Percentiles rank a stretch among this genome's conserved stretches.
Conservation (phyloP, 1,284 basidiomycete genomes). For the Cutaneotrichosporon cutaneum region DNA sequence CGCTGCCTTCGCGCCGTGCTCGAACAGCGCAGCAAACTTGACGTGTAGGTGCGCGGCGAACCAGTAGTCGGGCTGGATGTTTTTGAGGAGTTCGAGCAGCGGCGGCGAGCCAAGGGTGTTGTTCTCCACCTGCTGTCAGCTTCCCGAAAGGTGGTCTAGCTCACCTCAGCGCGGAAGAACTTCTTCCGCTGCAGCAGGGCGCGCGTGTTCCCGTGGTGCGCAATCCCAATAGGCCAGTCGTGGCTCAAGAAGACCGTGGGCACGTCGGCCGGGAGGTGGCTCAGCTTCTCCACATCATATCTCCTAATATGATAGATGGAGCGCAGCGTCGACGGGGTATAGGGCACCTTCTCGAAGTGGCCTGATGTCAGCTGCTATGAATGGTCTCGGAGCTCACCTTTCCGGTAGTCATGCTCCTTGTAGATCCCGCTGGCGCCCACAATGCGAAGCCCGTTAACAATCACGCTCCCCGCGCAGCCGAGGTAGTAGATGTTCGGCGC, state of each 20-base stretch:
- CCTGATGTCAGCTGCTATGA: conserved; percentile 40
- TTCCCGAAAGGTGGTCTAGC: not conserved
- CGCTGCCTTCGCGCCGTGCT: conserved; percentile 53
- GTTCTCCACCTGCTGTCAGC: conserved; percentile 55
- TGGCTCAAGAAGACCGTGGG: conserved; percentile 80
- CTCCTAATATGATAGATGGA: conserved; percentile 90
- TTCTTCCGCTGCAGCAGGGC: conserved; percentile 73
- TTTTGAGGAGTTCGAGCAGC: conserved; percentile 71
- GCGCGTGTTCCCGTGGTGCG: conserved; percentile 70
- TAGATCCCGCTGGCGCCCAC: conserved; percentile 92
- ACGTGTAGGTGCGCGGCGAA: conserved; percentile 94
- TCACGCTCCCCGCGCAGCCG: conserved; percentile 84
- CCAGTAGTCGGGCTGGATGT: conserved; percentile 85
- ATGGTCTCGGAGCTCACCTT: conserved; percentile 58
- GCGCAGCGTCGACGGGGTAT: conserved; percentile 65
- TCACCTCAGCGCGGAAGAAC: conserved; percentile 71
- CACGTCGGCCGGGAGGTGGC: conserved; percentile 41
- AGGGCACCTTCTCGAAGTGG: conserved; percentile 60
- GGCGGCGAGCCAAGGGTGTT: conserved; percentile 86
- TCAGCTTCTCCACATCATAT: conserved; percentile 76
- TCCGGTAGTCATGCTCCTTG: conserved; percentile 73
- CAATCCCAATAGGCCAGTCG: conserved; percentile 92
- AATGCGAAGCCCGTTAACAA: conserved; percentile 81
- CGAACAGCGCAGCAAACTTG: conserved; percentile 66
- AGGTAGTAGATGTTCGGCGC: conserved; percentile 97